Evolutionary conservation across 441 rosid genomes (phyloP).

Genomic region (Syzygium syzygioides): DNA sequence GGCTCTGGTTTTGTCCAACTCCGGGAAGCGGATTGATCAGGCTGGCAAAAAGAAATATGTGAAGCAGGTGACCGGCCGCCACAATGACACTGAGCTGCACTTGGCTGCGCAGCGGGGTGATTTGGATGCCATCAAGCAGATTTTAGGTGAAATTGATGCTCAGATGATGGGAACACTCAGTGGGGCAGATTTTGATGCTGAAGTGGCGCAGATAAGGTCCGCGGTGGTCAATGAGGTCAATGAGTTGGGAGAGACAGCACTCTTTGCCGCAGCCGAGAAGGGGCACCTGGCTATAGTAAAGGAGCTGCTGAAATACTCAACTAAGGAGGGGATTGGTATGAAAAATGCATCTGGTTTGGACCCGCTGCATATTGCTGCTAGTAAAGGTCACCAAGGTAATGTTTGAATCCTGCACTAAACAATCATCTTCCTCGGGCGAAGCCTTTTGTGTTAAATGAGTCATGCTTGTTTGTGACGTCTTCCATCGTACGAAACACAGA

Average conservation of each 20-base stretch:
- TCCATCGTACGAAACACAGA: neutral
- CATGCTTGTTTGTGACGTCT: neutral
- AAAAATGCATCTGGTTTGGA: conserved; percentile 69
- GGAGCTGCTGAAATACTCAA: conserved; percentile 56
- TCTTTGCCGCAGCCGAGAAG: conserved; percentile 73
- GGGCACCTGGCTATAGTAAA: conserved; percentile 76
- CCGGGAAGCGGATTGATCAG: conserved; percentile 71
- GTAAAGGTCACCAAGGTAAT: conserved; percentile 77
- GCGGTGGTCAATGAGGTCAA: conserved; percentile 81
- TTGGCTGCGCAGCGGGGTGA: conserved; percentile 82
- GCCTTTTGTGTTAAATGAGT: neutral
- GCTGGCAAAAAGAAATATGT: conserved; percentile 68
- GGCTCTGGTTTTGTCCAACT: conserved; percentile 53
- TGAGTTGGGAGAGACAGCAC: conserved; percentile 85
- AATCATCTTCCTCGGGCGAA: neutral
- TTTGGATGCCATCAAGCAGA: conserved; percentile 45
- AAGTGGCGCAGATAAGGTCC: conserved; percentile 64
- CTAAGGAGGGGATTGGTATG: conserved; percentile 44
- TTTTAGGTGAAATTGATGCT: conserved; percentile 65
- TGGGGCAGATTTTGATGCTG: conserved; percentile 73
- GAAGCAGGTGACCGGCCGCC: conserved; percentile 91
- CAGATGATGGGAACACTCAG: conserved; percentile 56
- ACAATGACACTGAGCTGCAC: conserved; percentile 93
- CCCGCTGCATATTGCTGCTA: conserved; percentile 78
- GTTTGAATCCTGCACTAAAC: neutral